Evolutionary conservation across 257 asterid genomes (phyloP).

Genomic region (Solanum gracilifrons): DNA sequence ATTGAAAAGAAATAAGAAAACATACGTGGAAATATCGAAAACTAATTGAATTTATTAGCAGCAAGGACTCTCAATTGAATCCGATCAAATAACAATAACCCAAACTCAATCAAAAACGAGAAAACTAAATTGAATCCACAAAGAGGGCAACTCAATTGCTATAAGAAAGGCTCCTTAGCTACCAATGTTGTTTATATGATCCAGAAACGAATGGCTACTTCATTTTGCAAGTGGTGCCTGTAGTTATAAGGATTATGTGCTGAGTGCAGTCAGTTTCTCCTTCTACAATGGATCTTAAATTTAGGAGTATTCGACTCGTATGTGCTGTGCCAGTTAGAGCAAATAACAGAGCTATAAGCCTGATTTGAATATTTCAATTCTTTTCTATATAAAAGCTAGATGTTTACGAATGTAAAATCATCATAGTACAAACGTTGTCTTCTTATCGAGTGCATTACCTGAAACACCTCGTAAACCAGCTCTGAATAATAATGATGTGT

Average conservation of each 20-base stretch:
- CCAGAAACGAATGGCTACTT: neutral
- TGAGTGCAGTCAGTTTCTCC: neutral
- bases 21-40: no score
- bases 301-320: neutral
- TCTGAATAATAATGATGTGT: neutral
- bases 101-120: no score
- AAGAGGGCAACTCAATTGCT: neutral
- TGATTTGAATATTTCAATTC: neutral
- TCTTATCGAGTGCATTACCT: neutral
- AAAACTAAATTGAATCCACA: no score
- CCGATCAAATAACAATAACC: no score
- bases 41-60: no score
- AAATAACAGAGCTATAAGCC: neutral
- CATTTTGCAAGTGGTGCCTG: neutral
- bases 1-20: no score
- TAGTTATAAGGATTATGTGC: neutral
- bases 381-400: neutral
- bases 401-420: neutral
- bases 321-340: neutral
- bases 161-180: neutral
- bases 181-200: neutral
- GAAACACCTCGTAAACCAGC: neutral
- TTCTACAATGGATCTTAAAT: neutral
- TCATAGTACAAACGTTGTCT: neutral
- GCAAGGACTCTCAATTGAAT: no score